phyloP scores from a whole-genome alignment of 352 stramenopile genomes.

The Globisporangium cederbergense region DNA sequence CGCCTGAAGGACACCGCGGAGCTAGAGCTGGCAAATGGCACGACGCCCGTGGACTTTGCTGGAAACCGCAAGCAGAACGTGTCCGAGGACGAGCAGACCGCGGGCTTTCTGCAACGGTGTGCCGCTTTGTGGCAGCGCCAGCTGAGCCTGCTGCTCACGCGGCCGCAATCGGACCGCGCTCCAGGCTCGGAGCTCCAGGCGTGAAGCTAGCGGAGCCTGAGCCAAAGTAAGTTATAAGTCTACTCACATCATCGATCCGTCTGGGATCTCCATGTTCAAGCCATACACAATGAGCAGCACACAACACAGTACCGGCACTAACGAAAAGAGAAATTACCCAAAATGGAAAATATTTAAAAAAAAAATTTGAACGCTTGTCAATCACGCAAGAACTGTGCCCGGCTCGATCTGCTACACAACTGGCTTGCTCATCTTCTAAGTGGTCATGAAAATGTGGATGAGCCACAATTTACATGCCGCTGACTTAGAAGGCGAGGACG shows the following conservation, averaged over 20 bases:
- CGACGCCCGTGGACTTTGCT: conserved; percentile 12
- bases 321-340: not conserved
- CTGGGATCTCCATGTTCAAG: not conserved
- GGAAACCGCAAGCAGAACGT: conserved; percentile 16
- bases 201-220: not conserved
- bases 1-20: conserved; percentile 13
- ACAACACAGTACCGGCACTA: not conserved
- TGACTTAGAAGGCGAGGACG: conserved; percentile 15
- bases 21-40: conserved; percentile 5
- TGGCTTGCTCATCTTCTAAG: conserved; percentile 4
- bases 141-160: conserved; percentile 14
- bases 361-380: not conserved
- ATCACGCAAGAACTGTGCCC: not conserved
- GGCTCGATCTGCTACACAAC: not conserved
- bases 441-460: not conserved
- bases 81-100: conserved; percentile 15
- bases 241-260: not conserved
- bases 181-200: not conserved
- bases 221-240: conserved; percentile 9
- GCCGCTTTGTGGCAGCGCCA: conserved; percentile 32
- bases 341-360: conserved; percentile 9
- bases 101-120: conserved; percentile 26
- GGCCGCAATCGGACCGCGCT: not conserved
- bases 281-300: not conserved
- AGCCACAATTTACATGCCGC: not conserved